Evolutionary conservation across 164 flowering plant species (phyloP), one percentile per base, ranked within the genome.

Genomic region (Tinospora cordifolia): DNA sequence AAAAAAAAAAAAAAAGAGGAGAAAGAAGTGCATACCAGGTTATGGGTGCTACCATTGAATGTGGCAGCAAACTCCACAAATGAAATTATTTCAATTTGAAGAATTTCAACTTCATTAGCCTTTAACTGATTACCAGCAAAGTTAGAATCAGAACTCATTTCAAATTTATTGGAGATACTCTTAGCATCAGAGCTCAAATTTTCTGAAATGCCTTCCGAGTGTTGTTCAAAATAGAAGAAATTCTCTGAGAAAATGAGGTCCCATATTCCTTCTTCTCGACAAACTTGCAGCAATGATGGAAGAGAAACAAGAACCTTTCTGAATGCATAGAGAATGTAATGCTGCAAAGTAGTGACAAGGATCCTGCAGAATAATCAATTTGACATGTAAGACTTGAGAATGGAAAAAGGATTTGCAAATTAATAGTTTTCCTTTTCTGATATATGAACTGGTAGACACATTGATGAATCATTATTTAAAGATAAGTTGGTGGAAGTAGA

Each of bases 41-140:
- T 94, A 75, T 90, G 92, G 26, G 79, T 70, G 74, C 72, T 84
- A 62, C 82, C 91, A 80, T 68, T 77, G 62, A 84, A 81, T 71
- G 97, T 90, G 75, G 97, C 97, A 49, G 89, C 90, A 72, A 83
- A 85, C 80, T 92, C 97, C 62, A 89, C 85, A 77, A 94, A 82
- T 46, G 97, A 89, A 69, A 94, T 75, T 24, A 89, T 80, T 79
- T 89, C 97, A 84, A 82, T 83, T 75, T 90, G 97, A 62, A 92
- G 80, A 77, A 69, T 74, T 70, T 82, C 87, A 74, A 76, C 72
- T 69, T 84, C 88, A 72, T 65, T 66, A 60, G 68, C 59, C 68
- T 78, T 77, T n/a, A 63, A 34, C 65, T 62, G 75, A 75, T 25
- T 71, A 59, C 68, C 65, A 24, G 27, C 34, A 58, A 75, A 68